Percentiles rank a stretch among this genome's conserved stretches.
phyloP scores from a whole-genome alignment of 768 basidiomycete genomes.

The Boletus coccyginus region DNA sequence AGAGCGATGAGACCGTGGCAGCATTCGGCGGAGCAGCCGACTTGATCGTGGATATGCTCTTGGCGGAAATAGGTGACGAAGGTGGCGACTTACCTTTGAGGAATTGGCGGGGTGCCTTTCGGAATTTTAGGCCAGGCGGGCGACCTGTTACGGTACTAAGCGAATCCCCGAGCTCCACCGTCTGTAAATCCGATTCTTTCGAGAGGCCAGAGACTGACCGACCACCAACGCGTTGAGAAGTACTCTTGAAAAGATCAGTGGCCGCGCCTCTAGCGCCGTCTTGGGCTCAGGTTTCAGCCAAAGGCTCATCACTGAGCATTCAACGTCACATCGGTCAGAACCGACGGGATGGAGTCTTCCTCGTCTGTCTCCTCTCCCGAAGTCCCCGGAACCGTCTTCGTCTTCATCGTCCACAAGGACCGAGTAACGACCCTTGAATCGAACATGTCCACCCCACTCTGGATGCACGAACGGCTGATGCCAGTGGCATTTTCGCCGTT shows the following conservation, averaged over 20 bases:
- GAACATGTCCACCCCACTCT: slow-evolving; percentile 70
- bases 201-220: slow-evolving; percentile 61
- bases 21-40: slow-evolving; percentile 44
- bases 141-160: slow-evolving; percentile 56
- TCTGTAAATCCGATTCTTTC: slow-evolving; percentile 45
- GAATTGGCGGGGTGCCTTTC: slow-evolving; percentile 73
- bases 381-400: slow-evolving; percentile 38
- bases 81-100: slow-evolving; percentile 66
- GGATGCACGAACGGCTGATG: slow-evolving; percentile 64
- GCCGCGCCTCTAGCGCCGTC: slow-evolving; percentile 66
- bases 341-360: slow-evolving; percentile 35
- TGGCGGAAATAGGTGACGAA: slow-evolving; percentile 35
- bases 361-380: slow-evolving; percentile 32
- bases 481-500: slow-evolving; percentile 72
- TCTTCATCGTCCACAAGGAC: slow-evolving; percentile 73
- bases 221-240: slow-evolving; percentile 43
- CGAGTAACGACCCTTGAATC: slow-evolving; percentile 85
- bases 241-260: slow-evolving; percentile 33
- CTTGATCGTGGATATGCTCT: slow-evolving; percentile 31
- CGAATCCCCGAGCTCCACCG: slow-evolving; percentile 39
- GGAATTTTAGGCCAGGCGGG: slow-evolving; percentile 64
- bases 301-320: slow-evolving; percentile 29
- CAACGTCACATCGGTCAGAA: slow-evolving; percentile 12
- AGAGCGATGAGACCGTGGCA: slow-evolving; percentile 36
- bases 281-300: slow-evolving; percentile 59